Conservation (phyloP, 2,329 filamentous ascomycete genomes). For the Arthrinium phaeospermum region DNA sequence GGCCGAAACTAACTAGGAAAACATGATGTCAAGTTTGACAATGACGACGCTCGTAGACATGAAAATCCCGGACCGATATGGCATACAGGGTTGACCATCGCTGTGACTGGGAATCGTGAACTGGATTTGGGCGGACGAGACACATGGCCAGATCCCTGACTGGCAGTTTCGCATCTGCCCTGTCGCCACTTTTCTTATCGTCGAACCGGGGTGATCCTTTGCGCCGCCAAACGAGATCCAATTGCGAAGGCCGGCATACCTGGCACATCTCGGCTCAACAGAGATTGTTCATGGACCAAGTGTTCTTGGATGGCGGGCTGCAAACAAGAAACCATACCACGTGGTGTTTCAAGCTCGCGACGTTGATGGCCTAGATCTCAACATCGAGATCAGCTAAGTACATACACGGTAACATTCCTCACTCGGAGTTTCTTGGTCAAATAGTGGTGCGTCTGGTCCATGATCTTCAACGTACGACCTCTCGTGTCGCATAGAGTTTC, state of each 20-base stretch:
- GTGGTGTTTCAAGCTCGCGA: background rate
- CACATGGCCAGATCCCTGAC: background rate
- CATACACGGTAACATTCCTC: too few species aligned
- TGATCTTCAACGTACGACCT: background rate
- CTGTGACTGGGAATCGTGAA: background rate
- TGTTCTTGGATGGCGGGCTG: background rate
- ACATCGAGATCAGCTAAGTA: too few species aligned
- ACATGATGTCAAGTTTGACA: background rate
- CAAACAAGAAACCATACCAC: background rate
- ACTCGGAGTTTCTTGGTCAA: too few species aligned
- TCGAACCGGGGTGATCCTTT: background rate
- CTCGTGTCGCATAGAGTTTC: background rate
- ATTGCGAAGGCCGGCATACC: background rate
- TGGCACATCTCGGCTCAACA: background rate
- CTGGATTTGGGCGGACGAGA: background rate
- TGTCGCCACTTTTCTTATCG: too few species aligned
- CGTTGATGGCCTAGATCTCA: too few species aligned
- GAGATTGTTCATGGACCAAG: background rate
- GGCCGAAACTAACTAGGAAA: background rate
- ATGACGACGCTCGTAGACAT: background rate
- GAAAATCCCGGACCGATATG: background rate
- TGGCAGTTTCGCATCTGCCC: background rate
- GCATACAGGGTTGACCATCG: background rate
- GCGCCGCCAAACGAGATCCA: background rate
- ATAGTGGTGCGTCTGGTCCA: too few species aligned